Evolutionary conservation across 805 yeast species (phyloP), one percentile per base, ranked within the genome.

Genomic region (Yarrowia keelungensis): DNA sequence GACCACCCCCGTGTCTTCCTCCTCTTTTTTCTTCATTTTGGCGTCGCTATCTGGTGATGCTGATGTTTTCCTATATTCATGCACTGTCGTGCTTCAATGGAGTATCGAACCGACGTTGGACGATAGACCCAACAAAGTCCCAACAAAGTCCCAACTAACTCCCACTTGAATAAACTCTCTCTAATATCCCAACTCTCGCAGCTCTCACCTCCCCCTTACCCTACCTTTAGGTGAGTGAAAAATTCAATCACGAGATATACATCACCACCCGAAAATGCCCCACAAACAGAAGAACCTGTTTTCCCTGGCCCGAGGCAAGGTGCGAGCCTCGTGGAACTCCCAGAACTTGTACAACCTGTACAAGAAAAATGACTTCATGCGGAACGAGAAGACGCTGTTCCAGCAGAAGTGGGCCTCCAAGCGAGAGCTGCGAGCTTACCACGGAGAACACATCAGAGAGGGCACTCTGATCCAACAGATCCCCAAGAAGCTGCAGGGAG

Each of bases 401-500:
- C 97, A 91, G 79, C 97, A 94, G 79, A 92, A 92, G 79, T 95
- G 97, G 94, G 80, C 84, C 8, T 89, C 97, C 65, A 94, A 95
- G 78, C 89, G 87, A 76, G 97, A 93, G 76, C 89, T 98, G 8
- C 86, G 99, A 80, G 89, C 94, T 1, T 94, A 94, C 78, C 99
- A 94, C 77, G 99, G 99, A 74, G 98, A 95, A 75, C 91, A 89
- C 77, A 78, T 94, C 69, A 90, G 94, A 0, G 99, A 95, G 77
- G 81, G 86, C 19, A 86, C 93, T 76, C 90, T 92, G 89, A 89
- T 89, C 76, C 80, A 86, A 9, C 78, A 84, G 62, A 93, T 94
- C 80, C 81, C 87, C 67, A 82, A 83, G 58, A 87, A 88, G 70
- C 82, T 92, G 73, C 88, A 89, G 70, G 90, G 96, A 38, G 97